Evolutionary conservation across 1,139 yeast genomes (phyloP).

Genomic region (Magnusiomyces paraingens): DNA sequence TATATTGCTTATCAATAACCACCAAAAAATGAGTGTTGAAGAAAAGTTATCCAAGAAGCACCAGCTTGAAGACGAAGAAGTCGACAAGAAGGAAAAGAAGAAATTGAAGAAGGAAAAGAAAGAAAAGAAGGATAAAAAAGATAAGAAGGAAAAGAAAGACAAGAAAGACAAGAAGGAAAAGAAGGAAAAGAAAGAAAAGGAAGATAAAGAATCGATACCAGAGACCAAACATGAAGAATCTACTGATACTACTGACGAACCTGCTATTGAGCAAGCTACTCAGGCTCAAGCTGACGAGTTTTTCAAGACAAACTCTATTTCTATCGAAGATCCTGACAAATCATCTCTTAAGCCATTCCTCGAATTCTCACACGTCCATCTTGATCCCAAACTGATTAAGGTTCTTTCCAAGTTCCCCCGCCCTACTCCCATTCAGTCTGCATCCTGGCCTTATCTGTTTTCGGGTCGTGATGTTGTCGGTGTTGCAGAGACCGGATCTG

Average conservation of each 20-base stretch:
- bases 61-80: conserved; percentile 10
- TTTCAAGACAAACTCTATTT: conserved; percentile 64
- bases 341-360: conserved; percentile 59
- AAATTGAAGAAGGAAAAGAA: conserved; percentile 22
- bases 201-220: conserved; percentile 39
- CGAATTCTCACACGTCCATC: conserved; percentile 54
- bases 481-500: conserved; percentile 98
- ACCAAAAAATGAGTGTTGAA: conserved; percentile 4
- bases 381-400: conserved; percentile 50
- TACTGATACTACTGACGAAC: conserved; percentile 5
- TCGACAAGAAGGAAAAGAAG: conserved; percentile 15
- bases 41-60: background rate
- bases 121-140: conserved; percentile 21
- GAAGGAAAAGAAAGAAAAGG: conserved; percentile 33
- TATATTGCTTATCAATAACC: background rate
- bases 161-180: conserved; percentile 46
- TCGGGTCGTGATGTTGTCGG: conserved; percentile 85
- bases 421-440: conserved; percentile 97
- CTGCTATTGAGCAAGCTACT: conserved; percentile 25
- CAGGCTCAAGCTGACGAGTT: conserved; percentile 57
- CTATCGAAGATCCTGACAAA: conserved; percentile 61
- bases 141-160: conserved; percentile 36
- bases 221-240: conserved; percentile 38
- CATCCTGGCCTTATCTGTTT: conserved; percentile 89
- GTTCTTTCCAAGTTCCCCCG: conserved; percentile 66